A percentile compares a stretch with the other conserved stretches of the same genome.
phyloP scores from a whole-genome alignment of 306 rosid species.

The Cicer judaicum region DNA sequence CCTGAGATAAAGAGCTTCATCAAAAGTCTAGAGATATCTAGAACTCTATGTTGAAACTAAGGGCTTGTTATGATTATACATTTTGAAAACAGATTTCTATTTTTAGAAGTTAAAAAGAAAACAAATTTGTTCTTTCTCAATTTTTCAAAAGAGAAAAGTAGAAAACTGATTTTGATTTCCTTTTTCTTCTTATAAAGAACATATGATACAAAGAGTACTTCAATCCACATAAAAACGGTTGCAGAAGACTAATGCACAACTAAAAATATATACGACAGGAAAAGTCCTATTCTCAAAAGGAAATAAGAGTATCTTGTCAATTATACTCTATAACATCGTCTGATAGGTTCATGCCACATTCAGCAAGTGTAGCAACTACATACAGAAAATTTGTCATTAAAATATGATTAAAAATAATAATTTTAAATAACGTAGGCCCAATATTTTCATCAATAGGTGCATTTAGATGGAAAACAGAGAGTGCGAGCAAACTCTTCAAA shows the following conservation, averaged over 20 bases:
- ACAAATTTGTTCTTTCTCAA: too few species aligned
- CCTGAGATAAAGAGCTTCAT: slow-evolving; percentile 70
- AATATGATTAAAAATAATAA: not conserved
- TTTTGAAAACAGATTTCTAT: too few species aligned
- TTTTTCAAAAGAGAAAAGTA: too few species aligned
- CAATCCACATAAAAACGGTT: too few species aligned
- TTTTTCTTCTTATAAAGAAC: too few species aligned
- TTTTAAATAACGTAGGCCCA: slow-evolving; percentile 64
- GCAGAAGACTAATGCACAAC: too few species aligned
- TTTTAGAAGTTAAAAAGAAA: too few species aligned
- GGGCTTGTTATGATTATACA: too few species aligned
- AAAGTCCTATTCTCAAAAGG: slow-evolving; percentile 1
- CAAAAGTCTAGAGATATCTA: slow-evolving; percentile 73
- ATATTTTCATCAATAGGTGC: slow-evolving; percentile 96
- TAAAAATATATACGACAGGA: not conserved
- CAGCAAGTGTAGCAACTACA: slow-evolving; percentile 98
- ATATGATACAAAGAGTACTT: too few species aligned
- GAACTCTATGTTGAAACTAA: not conserved
- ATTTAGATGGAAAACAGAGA: slow-evolving; percentile 93
- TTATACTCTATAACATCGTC: slow-evolving; percentile 98
- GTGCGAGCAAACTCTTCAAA: slow-evolving; percentile 99
- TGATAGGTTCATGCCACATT: slow-evolving; percentile 99
- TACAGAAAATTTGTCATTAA: too few species aligned
- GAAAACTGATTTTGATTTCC: too few species aligned
- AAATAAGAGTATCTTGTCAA: slow-evolving; percentile 74